These are phyloP conservation scores for Leishmania aethiopica DNA, from an alignment of 208 protist genomes.

Conservation along the genomic window DNA sequence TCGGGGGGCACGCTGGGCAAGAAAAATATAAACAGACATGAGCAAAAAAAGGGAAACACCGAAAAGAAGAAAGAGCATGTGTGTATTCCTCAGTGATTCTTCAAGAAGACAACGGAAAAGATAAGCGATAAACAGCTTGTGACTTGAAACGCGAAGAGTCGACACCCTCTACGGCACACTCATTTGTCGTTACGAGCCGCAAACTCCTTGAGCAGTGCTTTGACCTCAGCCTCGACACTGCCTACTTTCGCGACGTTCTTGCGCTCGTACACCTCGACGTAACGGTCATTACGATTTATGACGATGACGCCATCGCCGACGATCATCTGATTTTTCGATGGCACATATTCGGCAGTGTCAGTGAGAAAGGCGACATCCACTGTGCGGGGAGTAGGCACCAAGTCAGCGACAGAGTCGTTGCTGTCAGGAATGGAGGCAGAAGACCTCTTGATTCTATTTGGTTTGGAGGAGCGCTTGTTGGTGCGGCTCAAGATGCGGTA, in stretches of 20 bases:
- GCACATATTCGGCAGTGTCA: conserved; percentile 10
- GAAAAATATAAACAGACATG: neutral
- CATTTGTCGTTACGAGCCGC: conserved; percentile 2
- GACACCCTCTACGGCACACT: neutral
- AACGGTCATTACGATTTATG: conserved; percentile 61
- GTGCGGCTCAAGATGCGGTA: conserved; percentile 31
- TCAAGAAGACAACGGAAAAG: neutral
- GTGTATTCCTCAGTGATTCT: neutral
- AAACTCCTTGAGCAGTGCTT: conserved; percentile 47
- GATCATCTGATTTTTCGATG: conserved; percentile 37
- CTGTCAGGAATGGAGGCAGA: conserved; percentile 24
- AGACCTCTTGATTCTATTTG: conserved; percentile 15
- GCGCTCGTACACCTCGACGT: conserved; percentile 66
- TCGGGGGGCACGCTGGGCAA: neutral
- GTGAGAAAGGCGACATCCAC: conserved; percentile 22
- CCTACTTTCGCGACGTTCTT: conserved; percentile 39
- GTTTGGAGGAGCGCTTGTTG: conserved; percentile 15
- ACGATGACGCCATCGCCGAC: conserved; percentile 60
- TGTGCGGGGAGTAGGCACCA: neutral
- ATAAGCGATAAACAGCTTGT: neutral
- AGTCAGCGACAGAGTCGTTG: conserved; percentile 17
- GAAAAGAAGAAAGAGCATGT: neutral
- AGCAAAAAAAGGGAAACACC: neutral
- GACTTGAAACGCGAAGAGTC: neutral
- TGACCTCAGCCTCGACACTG: conserved; percentile 44